Percentiles rank a stretch among this genome's conserved stretches.
Evolutionary conservation across 257 asterid species (phyloP).

Genomic region (Capsicum rhomboideum): DNA sequence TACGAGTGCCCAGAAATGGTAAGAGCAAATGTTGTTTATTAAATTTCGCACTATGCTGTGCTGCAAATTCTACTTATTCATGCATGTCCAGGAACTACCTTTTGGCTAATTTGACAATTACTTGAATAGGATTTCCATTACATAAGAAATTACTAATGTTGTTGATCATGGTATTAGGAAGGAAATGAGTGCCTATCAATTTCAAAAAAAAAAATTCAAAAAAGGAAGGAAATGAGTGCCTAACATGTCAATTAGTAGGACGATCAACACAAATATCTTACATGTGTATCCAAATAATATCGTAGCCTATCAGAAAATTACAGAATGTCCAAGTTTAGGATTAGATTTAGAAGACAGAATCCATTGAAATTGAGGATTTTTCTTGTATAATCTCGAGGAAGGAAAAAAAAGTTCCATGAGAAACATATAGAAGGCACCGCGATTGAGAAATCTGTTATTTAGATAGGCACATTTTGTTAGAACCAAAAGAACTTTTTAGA

Average conservation of each 20-base stretch:
- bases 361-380: not conserved
- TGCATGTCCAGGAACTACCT: not conserved
- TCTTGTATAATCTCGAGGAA: not conserved
- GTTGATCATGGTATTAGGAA: not conserved
- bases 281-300: not conserved
- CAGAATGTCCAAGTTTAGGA: not conserved
- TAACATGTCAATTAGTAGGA: not conserved
- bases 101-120: not conserved
- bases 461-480: not conserved
- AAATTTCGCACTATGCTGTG: not conserved
- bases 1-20: conserved; percentile 79
- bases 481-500: not conserved
- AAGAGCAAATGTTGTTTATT: conserved; percentile 15
- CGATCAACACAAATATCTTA: not conserved
- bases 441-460: not conserved
- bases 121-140: not conserved
- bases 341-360: not conserved
- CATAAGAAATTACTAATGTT: not conserved
- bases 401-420: not conserved
- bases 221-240: not conserved
- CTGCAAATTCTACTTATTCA: not conserved
- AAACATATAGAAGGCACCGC: not conserved
- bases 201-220: too few species aligned
- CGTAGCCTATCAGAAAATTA: not conserved
- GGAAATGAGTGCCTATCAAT: not conserved